Conservation (phyloP, 805 yeast genomes). For the Candida qinlingensis region DNA sequence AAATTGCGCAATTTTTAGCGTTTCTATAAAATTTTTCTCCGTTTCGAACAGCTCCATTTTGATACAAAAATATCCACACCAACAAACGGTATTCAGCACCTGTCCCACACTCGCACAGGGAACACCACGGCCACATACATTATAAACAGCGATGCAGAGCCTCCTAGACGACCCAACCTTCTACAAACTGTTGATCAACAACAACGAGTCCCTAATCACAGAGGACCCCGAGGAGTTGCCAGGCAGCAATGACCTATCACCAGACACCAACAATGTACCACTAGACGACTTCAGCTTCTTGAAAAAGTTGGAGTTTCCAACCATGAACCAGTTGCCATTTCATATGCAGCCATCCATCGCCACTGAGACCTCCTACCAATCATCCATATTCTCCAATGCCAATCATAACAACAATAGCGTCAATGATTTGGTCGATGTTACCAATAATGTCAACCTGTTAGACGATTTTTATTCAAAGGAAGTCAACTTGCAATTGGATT, state of each 20-base stretch:
- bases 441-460: neutral
- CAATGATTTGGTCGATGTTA: neutral
- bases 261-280: neutral
- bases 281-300: conserved; percentile 9
- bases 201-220: conserved; percentile 9
- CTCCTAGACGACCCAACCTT: conserved; percentile 22
- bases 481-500: conserved; percentile 14
- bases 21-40: neutral
- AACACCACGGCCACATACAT: neutral
- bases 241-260: neutral
- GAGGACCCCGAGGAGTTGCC: neutral
- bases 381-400: conserved; percentile 15
- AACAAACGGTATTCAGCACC: neutral
- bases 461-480: conserved; percentile 20
- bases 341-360: conserved; percentile 2
- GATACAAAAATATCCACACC: neutral
- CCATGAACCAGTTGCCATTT: conserved; percentile 1
- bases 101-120: neutral
- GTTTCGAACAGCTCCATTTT: neutral
- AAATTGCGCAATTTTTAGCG: neutral
- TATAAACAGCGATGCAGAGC: conserved; percentile 14
- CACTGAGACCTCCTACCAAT: conserved; percentile 14
- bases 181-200: conserved; percentile 17
- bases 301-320: conserved; percentile 10
- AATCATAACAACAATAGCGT: conserved; percentile 2